A percentile compares a stretch with the other conserved stretches of the same genome.
Conservation (phyloP, 2,329 filamentous ascomycete species). For the Aspergillus ruber region DNA sequence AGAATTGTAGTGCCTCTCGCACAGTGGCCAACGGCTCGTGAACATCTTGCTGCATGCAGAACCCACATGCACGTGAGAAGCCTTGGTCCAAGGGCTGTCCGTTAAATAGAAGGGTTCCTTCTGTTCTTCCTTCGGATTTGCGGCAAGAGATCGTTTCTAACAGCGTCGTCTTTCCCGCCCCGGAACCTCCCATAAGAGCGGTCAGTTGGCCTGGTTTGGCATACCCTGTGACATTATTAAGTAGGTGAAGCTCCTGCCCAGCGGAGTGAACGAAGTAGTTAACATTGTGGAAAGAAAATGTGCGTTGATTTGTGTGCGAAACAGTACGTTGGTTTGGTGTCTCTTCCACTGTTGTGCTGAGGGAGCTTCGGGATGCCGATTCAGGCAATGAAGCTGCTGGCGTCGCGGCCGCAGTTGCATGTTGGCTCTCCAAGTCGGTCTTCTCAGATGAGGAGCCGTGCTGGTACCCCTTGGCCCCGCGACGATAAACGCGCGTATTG, state of each 20-base stretch:
- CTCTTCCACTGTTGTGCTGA: too few species aligned
- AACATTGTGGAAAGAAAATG: conserved; percentile 74
- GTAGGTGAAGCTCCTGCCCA: conserved; percentile 35
- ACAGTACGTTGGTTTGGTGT: too few species aligned
- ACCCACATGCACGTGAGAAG: conserved; percentile 45
- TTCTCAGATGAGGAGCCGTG: too few species aligned
- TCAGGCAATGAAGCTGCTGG: too few species aligned
- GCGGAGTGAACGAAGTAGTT: conserved; percentile 55
- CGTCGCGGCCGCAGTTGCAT: too few species aligned
- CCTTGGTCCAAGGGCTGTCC: conserved; percentile 29
- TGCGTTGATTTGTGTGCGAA: conserved; percentile 8
- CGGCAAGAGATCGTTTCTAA: conserved; percentile 34
- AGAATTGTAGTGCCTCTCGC: conserved; percentile 57
- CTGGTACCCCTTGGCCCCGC: too few species aligned
- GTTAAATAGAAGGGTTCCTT: conserved; percentile 32
- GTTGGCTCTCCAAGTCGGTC: too few species aligned
- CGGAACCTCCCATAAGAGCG: conserved; percentile 69
- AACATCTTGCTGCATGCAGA: conserved; percentile 56
- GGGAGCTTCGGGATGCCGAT: too few species aligned
- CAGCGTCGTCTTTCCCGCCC: conserved; percentile 40
- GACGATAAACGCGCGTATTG: not conserved
- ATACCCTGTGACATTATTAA: conserved; percentile 59
- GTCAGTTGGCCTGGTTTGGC: conserved; percentile 68
- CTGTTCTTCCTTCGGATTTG: conserved; percentile 29
- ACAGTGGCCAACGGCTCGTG: conserved; percentile 58